Evolutionary conservation across 306 rosid species (phyloP), one percentile per base, ranked within the genome.

Genomic region (Bauhinia variegata): DNA sequence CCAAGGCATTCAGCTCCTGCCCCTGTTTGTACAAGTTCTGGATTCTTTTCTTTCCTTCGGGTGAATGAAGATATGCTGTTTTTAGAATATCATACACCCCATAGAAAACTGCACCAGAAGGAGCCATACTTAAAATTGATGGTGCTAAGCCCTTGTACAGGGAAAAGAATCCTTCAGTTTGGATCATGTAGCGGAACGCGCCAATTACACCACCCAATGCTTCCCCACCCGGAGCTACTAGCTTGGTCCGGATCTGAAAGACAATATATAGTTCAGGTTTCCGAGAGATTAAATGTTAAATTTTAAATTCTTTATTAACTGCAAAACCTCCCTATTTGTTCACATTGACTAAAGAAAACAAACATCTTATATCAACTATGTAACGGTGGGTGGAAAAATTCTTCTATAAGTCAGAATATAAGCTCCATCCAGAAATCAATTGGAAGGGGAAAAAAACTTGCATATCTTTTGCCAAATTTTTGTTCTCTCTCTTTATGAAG

Each of bases 161-260:
- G 63, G 96, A 83, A 79, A 93, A 85, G 71, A 90, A 80, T 63
- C 99, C 99, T 86, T 93, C 97, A 11, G 95, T 88, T 68, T 17
- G 96, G 78, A 90, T 80, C 97, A 90, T 83, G 80, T 93, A 71
- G 64, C 60, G 77, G 75, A 89, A 93, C 80, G 95, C 95, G 76
- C 95, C 96, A 71, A 93, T 71, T 53, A 93, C 92, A 36, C 96
- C 97, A 4, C 99, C 97, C 71, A 90, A 80, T 67, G 92, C 87
- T 74, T 90, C 99, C 69, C 99, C 99, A 63, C 97, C 97, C 44
- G 95, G 92, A 72, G 99, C 99, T 74, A 93, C 97, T 53, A 93
- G 32, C 82, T 86, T 88, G 54, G 99, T 93, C 54, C 99, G 88
- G 71, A 93, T 86, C 99, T 93, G 85, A 63, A 78, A 78, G 70